Conservation (phyloP, 768 basidiomycete genomes). For the Scleroderma bovista region DNA sequence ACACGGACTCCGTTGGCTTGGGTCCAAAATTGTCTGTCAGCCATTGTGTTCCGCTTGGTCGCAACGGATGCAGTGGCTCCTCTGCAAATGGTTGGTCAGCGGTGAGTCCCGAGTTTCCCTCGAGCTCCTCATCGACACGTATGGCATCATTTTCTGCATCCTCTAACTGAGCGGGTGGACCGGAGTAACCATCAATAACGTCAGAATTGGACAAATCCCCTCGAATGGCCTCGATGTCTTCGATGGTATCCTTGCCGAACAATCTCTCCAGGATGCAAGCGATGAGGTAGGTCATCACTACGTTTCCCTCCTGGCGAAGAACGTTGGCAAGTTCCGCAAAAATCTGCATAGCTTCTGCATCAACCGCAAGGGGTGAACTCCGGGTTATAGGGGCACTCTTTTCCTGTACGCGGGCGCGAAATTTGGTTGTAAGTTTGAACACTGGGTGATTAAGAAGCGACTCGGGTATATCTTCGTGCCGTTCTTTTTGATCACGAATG, state of each 20-base stretch:
- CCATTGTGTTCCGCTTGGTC: slow-evolving; percentile 30
- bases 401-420: slow-evolving; percentile 75
- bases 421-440: slow-evolving; percentile 75
- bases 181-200: slow-evolving; percentile 61
- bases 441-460: slow-evolving; percentile 66
- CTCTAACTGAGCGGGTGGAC: slow-evolving; percentile 20
- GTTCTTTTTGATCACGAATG: slow-evolving; percentile 78
- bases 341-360: slow-evolving; percentile 59
- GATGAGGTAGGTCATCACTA: slow-evolving; percentile 78
- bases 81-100: neutral
- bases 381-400: slow-evolving; percentile 73
- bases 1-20: slow-evolving; percentile 20
- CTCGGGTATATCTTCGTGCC: slow-evolving; percentile 65
- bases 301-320: slow-evolving; percentile 59
- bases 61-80: slow-evolving; percentile 8
- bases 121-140: slow-evolving; percentile 16
- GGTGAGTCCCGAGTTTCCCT: slow-evolving; percentile 9
- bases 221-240: slow-evolving; percentile 64
- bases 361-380: slow-evolving; percentile 58
- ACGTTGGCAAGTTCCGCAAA: slow-evolving; percentile 55
- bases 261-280: slow-evolving; percentile 85
- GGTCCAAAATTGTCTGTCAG: slow-evolving; percentile 27
- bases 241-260: slow-evolving; percentile 76
- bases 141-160: slow-evolving; percentile 21
- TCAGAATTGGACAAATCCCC: slow-evolving; percentile 52